Conservation (phyloP, 106 monocot species). For the Agapanthus africanus region DNA sequence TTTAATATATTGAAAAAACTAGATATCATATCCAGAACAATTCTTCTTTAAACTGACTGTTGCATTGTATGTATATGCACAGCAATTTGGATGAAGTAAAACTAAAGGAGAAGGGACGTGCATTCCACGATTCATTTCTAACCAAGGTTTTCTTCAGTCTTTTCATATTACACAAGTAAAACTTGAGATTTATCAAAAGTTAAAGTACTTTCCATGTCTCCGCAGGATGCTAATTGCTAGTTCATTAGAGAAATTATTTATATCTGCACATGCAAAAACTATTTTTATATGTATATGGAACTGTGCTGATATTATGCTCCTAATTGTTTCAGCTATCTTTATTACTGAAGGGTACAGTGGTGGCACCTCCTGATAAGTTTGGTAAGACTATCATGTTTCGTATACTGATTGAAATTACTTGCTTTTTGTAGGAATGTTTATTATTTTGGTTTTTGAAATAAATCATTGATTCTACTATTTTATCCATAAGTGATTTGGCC, state of each 20-base stretch:
- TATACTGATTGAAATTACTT: background rate
- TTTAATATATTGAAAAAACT: background rate
- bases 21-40: background rate
- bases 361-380: slow-evolving; percentile 19
- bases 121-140: slow-evolving; percentile 15
- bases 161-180: background rate
- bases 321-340: slow-evolving; percentile 11
- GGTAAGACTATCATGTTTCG: slow-evolving; percentile 2
- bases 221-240: background rate
- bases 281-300: background rate
- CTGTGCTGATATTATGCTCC: background rate
- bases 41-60: slow-evolving; percentile 2
- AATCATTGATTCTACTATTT: background rate
- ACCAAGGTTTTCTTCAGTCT: slow-evolving; percentile 7
- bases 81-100: slow-evolving; percentile 17
- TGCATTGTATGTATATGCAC: background rate
- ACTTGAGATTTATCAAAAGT: background rate
- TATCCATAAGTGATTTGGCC: background rate
- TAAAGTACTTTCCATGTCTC: background rate
- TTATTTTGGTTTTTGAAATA: background rate
- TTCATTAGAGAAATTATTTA: background rate
- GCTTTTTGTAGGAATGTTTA: background rate
- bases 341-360: slow-evolving; percentile 13
- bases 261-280: slow-evolving; percentile 1
- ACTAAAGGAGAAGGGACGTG: slow-evolving; percentile 17